Evolutionary conservation across 768 basidiomycete species (phyloP), one percentile per base, ranked within the genome.

Genomic region (Suillus cothurnatus): DNA sequence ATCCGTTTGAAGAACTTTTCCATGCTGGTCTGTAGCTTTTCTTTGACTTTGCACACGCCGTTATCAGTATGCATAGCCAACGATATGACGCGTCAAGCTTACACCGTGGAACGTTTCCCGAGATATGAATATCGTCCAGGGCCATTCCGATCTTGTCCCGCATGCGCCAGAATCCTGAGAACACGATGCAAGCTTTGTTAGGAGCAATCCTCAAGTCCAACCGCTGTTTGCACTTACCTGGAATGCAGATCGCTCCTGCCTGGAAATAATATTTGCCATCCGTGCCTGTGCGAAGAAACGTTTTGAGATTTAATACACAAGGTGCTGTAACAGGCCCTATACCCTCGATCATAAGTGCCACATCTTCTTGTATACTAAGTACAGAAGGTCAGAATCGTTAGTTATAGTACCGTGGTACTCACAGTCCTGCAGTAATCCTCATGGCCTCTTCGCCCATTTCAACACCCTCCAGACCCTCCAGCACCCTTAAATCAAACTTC

Each of bases 191-290:
- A 26, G 60, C 11, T 4, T 6, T 7, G 31, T 55, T 61, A 55
- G 53, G 14, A 38, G 50, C 23, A 53, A 34, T 32, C 50, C 31
- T 36, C 45, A 28, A 43, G 53, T 50, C 28, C 39, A 32, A 32
- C 31, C 6, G 8, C 52, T n/a, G 41, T 50, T 39, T 17, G 28
- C 66, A 72, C 81, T 67, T 57, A 86, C 89, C 91, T 67, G 88
- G 78, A 21, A 89, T 81, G 65, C 84, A 83, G 68, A 92, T 86
- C 0, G 86, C 87, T 9, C 91, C 92, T 49, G 86, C 89, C 72
- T 91, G 91, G 69, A 93, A 86, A 72, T 91, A 89, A 68, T 91
- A 90, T 66, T 81, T 80, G 49, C 91, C 90, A 63, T 93, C 88
- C 26, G 79, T 73, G 61, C 89, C 88, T 88, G 72, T 65, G 55